Conservation (phyloP, 73 alveolate species). For the Tetrahymena borealis region DNA sequence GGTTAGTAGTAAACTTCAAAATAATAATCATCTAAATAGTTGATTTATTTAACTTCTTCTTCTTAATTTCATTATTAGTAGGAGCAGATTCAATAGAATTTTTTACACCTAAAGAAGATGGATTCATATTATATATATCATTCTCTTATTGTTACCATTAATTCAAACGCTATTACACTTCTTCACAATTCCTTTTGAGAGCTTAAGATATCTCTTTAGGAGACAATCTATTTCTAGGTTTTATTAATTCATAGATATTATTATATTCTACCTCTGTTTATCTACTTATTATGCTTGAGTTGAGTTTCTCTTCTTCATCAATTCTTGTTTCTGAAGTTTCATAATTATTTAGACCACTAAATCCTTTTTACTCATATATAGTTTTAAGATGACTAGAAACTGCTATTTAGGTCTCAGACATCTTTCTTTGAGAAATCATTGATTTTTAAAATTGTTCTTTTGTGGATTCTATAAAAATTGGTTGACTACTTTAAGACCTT, state of each 20-base stretch:
- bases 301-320: background rate
- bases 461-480: background rate
- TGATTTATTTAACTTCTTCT: background rate
- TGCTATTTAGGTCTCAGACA: no score
- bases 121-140: background rate
- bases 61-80: background rate
- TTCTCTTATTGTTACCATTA: background rate
- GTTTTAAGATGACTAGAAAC: no score
- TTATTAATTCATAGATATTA: background rate
- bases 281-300: background rate
- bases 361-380: background rate
- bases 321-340: background rate
- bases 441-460: no score
- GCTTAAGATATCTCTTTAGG: background rate
- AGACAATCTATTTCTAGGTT: background rate
- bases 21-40: background rate
- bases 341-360: background rate
- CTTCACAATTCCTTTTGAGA: background rate
- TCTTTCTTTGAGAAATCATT: no score
- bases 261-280: background rate
- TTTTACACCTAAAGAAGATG: no score
- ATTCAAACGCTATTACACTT: background rate
- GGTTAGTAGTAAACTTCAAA: background rate
- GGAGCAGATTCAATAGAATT: no score
- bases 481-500: background rate